A percentile compares a stretch with the other conserved stretches of the same genome.
Conservation (phyloP, 257 asterid species). For the Lycium barbarum region DNA sequence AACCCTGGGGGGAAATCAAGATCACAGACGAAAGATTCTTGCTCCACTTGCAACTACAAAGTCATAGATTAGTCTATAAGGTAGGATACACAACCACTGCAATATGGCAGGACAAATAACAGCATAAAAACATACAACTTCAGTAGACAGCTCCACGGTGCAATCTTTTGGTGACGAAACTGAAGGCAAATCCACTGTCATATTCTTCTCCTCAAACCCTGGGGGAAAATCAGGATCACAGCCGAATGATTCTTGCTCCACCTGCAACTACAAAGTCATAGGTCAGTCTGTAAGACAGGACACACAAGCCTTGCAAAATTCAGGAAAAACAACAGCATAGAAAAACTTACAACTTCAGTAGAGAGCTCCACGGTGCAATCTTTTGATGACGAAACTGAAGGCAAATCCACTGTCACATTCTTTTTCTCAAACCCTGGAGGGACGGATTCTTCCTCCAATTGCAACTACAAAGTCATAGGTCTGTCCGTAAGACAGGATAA, state of each 20-base stretch:
- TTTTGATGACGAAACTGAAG: slow-evolving; percentile 37
- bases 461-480: slow-evolving; percentile 55
- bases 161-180: slow-evolving; percentile 36
- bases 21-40: slow-evolving; percentile 56
- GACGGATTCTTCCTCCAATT: slow-evolving; percentile 46
- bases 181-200: slow-evolving; percentile 37
- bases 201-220: slow-evolving; percentile 61
- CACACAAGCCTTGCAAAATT: slow-evolving; percentile 31
- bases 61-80: slow-evolving; percentile 39
- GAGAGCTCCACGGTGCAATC: slow-evolving; percentile 43
- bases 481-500: slow-evolving; percentile 37
- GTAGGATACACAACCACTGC: slow-evolving; percentile 32
- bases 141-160: slow-evolving; percentile 48
- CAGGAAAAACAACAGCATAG: slow-evolving; percentile 32
- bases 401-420: slow-evolving; percentile 38
- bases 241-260: slow-evolving; percentile 47
- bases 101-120: slow-evolving; percentile 31
- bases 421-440: slow-evolving; percentile 76
- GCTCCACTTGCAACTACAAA: slow-evolving; percentile 57
- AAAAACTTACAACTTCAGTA: slow-evolving; percentile 56
- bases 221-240: slow-evolving; percentile 69
- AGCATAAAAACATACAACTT: slow-evolving; percentile 49
- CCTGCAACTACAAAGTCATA: slow-evolving; percentile 54
- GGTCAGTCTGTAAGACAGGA: slow-evolving; percentile 36
- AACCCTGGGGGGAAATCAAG: slow-evolving; percentile 87